phyloP scores from a whole-genome alignment of 495 filamentous ascomycete genomes.

The Penicillium coprophilum region DNA sequence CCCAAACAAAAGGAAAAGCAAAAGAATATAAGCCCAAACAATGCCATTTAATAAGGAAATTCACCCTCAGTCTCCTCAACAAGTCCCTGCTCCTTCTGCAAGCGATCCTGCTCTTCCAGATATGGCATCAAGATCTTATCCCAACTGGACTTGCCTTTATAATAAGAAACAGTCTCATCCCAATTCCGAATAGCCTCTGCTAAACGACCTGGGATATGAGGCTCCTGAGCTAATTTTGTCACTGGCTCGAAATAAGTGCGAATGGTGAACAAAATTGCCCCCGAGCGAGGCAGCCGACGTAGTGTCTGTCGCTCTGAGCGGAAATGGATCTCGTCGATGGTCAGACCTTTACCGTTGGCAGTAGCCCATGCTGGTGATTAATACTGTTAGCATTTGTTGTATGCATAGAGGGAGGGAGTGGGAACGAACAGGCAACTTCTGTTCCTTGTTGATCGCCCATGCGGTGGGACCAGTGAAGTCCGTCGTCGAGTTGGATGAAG shows the following conservation, averaged over 20 bases:
- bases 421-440: constrained; percentile 57
- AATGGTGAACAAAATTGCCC: constrained; percentile 68
- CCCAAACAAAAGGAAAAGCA: neutral
- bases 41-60: constrained; percentile 7
- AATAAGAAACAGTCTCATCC: constrained; percentile 69
- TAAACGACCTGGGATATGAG: constrained; percentile 60
- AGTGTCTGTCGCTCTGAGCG: constrained; percentile 68
- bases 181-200: constrained; percentile 69
- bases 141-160: constrained; percentile 72
- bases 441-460: constrained; percentile 64
- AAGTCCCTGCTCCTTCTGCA: constrained; percentile 59
- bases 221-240: constrained; percentile 57
- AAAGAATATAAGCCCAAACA: neutral
- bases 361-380: constrained; percentile 14
- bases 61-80: constrained; percentile 1
- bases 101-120: constrained; percentile 64
- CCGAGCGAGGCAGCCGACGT: constrained; percentile 61
- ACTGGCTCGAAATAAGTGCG: constrained; percentile 66
- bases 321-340: constrained; percentile 47
- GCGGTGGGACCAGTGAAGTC: constrained; percentile 60
- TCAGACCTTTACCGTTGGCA: constrained; percentile 15
- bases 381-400: neutral
- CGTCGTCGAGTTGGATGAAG: constrained; percentile 67
- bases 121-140: constrained; percentile 68
- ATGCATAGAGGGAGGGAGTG: neutral